Evolutionary conservation across 2,329 filamentous ascomycete genomes (phyloP), one percentile per base, ranked within the genome.

Genomic region (Phialophora verrucosa): DNA sequence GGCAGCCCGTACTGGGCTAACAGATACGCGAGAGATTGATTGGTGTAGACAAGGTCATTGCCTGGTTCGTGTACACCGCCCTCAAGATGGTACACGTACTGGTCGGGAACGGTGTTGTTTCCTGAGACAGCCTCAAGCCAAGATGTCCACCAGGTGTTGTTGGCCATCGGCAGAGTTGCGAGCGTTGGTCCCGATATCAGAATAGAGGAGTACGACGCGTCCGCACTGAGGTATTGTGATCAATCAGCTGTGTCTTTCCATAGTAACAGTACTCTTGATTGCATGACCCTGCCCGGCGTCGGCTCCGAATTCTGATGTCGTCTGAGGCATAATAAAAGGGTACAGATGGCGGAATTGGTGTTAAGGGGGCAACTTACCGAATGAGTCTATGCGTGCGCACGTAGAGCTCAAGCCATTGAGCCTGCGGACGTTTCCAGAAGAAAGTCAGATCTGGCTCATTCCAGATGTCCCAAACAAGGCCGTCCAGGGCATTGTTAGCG

Each of bases 61-160:
- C 44, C 23, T 7, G 44, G 23, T 49, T 23, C 17, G 17, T n/a
- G 44, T 7, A 49, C 44, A n/a, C 44, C 23, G 44, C 23, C 44
- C 44, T 49, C 44, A n/a, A 49, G 23, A 23, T 49, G 44, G 44
- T 49, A 49, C 17, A 23, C 44, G 44, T 49, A 49, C 14, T 49
- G 44, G 44, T 49, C 44, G 44, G 44, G 44, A 11, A 49, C 23
- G 44, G 44, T 49, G 44, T 49, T 49, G 44, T 49, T 49, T n/a
- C 44, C 44, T n/a, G 17, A n/a, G 44, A 49, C 44, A 5, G 17
- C 17, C 44, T n/a, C 23, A 5, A 49, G 17, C 44, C 44, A 49
- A 7, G 23, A 23, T 49, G 44, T 49, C 44, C 44, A 49, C 44
- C 44, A 49, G 44, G 17, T 49, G 44, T 23, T 49, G 17, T n/a